phyloP scores from a whole-genome alignment of 2,329 filamentous ascomycete species.

The Colletotrichum sp. region DNA sequence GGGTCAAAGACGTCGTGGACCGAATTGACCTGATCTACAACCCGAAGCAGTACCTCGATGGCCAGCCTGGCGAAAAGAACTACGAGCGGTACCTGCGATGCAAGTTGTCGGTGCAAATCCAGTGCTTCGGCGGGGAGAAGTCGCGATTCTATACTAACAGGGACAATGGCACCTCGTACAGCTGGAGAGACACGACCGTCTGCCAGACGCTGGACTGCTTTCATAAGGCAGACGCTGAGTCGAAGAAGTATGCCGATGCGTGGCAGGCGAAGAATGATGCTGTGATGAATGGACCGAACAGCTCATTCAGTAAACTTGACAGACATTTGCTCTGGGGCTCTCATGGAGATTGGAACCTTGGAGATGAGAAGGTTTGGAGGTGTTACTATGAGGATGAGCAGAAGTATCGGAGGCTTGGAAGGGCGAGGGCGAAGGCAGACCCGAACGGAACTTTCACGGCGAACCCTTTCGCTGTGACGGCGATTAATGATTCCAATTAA shows the following conservation, averaged over 20 bases:
- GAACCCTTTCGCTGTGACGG: constrained; percentile 31
- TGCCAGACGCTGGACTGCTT: constrained; percentile 48
- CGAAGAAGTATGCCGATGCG: constrained; percentile 37
- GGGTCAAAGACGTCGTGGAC: constrained; percentile 40
- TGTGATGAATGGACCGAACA: constrained; percentile 26
- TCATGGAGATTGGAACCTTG: constrained; percentile 40
- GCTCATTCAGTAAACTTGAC: constrained; percentile 40
- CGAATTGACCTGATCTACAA: constrained; percentile 42
- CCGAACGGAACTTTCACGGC: constrained; percentile 41
- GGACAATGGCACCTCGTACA: constrained; percentile 51
- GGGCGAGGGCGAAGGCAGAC: constrained; percentile 33
- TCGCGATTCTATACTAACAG: constrained; percentile 46
- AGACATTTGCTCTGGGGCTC: constrained; percentile 44
- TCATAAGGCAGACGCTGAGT: constrained; percentile 32
- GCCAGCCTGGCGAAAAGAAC: constrained; percentile 29
- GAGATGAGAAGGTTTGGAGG: constrained; percentile 33
- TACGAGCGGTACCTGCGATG: constrained; percentile 26
- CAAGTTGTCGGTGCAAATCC: constrained; percentile 50
- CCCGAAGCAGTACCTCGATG: constrained; percentile 23
- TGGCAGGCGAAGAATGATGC: constrained; percentile 49
- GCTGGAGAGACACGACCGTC: constrained; percentile 50
- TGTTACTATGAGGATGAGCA: constrained; percentile 38
- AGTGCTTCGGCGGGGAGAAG: constrained; percentile 48
- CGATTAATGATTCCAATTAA: accelerated
- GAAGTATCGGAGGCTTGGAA: constrained; percentile 37